Evolutionary conservation across 2,329 filamentous ascomycete species (phyloP), one percentile per base, ranked within the genome.

Genomic region (Berkeleyomyces basicola): DNA sequence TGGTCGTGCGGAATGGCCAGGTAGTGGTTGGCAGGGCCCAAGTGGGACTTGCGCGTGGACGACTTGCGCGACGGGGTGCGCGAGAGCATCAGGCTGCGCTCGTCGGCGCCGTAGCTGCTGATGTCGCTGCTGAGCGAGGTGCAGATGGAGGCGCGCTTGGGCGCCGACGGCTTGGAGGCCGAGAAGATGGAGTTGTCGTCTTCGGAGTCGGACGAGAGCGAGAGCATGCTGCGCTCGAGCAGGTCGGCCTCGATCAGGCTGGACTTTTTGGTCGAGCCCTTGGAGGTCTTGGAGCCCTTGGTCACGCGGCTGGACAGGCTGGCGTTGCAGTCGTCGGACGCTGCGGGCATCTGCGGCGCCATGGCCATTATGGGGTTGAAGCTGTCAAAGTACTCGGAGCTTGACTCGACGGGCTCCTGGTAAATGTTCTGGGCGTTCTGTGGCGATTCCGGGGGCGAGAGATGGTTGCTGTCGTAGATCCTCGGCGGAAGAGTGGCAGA

Each of bases 191-290:
- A 68, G 36, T 72, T 74, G 37, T 77, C 76, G 4, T 79, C 78
- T 63, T 83, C 81, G 0, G 80, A 82, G 65, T 82, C 80, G 0
- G 80, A 82, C 1, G 80, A 82, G 0, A 83, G 74, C 1, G 80
- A 79, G 11, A 83, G 70, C 0, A 83, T 75, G 65, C 81, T 83
- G 64, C 75, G 80, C 60, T 79, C 75, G 49, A 79, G 74, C 4
- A 82, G 71, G 65, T 83, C 79, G 1, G 78, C 74, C 43, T 78
- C 77, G 5, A 75, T 69, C 14, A 81, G 70, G 66, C 79, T 81
- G 7, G 73, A 72, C 58, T 66, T 69, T n/a, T 64, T 64, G 4
- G 70, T 70, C 0, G 79, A 80, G 14, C 74, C 75, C 64, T 73
- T 78, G 0, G 79, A 81, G 0, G 77, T 76, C 67, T 77, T 79